A percentile compares a stretch with the other conserved stretches of the same genome.
phyloP scores from a whole-genome alignment of 2,329 filamentous ascomycete genomes.

The Diaporthe humulicola region DNA sequence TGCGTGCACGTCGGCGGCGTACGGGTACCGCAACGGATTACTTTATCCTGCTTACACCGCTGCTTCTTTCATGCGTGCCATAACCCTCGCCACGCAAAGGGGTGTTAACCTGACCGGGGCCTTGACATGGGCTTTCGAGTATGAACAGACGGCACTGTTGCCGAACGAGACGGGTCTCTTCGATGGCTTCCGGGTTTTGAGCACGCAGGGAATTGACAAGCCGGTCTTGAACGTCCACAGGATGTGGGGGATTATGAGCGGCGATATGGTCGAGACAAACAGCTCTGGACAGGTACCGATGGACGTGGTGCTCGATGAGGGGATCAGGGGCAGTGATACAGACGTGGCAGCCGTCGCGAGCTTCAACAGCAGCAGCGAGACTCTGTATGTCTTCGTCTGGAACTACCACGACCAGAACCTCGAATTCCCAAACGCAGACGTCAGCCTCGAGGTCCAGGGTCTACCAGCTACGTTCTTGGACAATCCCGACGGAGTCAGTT shows the following conservation, averaged over 20 bases:
- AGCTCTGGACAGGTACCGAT: constrained; percentile 26
- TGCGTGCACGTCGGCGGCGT: constrained; percentile 28
- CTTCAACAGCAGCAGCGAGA: constrained; percentile 19
- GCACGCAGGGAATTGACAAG: constrained; percentile 31
- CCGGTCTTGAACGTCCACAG: constrained; percentile 29
- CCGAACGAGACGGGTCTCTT: constrained; percentile 21
- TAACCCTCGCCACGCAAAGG: neutral
- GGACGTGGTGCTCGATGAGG: constrained; percentile 7
- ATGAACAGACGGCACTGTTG: constrained; percentile 26
- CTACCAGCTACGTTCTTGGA: neutral
- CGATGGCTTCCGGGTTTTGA: constrained; percentile 28
- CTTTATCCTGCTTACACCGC: constrained; percentile 28
- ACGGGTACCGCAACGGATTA: constrained; percentile 23
- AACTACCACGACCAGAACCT: constrained; percentile 27
- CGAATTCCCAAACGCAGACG: neutral
- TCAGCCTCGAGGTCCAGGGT: neutral
- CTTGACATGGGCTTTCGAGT: constrained; percentile 30
- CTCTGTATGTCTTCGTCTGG: constrained; percentile 23
- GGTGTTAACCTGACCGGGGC: constrained; percentile 25
- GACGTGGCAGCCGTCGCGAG: constrained; percentile 26
- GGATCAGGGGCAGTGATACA: constrained; percentile 1
- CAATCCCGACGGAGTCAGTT: neutral
- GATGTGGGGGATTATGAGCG: constrained; percentile 29
- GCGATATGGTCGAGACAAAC: constrained; percentile 6
- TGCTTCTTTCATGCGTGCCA: constrained; percentile 27